These are phyloP conservation scores for Capsicum pubescens DNA, from an alignment of 257 asterid genomes.

Conservation along the genomic window DNA sequence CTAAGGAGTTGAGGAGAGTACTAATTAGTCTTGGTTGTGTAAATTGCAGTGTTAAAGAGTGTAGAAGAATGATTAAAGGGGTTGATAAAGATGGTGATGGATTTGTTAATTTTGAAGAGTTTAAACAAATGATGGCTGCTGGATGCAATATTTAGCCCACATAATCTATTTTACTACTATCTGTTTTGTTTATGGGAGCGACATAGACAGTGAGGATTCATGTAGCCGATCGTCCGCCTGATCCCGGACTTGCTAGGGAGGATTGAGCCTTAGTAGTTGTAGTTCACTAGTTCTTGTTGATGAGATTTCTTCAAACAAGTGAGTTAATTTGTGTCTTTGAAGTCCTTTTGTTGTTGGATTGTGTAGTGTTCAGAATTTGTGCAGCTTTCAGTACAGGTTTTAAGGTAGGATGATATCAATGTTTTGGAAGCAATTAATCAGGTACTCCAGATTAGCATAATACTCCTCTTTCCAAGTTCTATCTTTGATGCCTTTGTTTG, in stretches of 20 bases:
- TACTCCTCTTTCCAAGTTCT: background rate
- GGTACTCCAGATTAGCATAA: background rate
- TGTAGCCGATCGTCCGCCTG: background rate
- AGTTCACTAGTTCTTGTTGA: background rate
- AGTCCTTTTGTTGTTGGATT: background rate
- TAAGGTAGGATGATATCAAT: background rate
- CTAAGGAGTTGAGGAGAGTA: slow-evolving; percentile 60
- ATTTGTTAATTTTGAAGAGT: slow-evolving; percentile 64
- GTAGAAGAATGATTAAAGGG: slow-evolving; percentile 62
- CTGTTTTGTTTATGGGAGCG: background rate
- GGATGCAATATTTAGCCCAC: slow-evolving; percentile 33
- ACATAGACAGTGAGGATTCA: background rate
- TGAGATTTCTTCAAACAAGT: background rate
- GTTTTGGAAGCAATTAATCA: background rate
- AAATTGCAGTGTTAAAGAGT: slow-evolving; percentile 50
- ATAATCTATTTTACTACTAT: background rate
- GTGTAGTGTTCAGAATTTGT: background rate
- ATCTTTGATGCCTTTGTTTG: background rate
- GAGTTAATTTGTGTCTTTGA: background rate
- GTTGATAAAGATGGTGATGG: slow-evolving; percentile 81
- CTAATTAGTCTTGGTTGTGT: slow-evolving; percentile 58
- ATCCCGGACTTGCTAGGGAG: accelerated
- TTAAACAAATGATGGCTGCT: slow-evolving; percentile 64
- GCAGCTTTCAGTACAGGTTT: background rate
- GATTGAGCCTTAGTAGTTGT: background rate